Evolutionary conservation across 805 yeast genomes (phyloP).

Genomic region (Kuraishia borneana): DNA sequence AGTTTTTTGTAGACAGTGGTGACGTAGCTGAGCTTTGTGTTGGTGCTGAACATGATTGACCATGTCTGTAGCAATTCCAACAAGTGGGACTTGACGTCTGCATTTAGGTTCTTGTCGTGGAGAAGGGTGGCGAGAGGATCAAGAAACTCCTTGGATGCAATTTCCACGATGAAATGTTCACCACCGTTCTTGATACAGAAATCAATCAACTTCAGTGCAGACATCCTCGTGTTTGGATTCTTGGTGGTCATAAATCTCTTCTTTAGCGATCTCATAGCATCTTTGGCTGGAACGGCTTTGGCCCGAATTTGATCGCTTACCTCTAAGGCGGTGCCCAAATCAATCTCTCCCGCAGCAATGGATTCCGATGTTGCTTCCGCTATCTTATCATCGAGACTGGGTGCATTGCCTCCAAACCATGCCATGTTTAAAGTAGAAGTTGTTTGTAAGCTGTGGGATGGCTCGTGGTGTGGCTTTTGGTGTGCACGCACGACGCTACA

Average conservation of each 20-base stretch:
- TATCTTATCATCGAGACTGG: slow-evolving; percentile 49
- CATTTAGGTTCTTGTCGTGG: slow-evolving; percentile 19
- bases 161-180: slow-evolving; percentile 64
- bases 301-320: slow-evolving; percentile 80
- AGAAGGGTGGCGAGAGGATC: slow-evolving; percentile 54
- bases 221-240: slow-evolving; percentile 73
- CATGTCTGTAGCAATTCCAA: slow-evolving; percentile 65
- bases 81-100: slow-evolving; percentile 47
- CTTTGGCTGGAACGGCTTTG: slow-evolving; percentile 66
- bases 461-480: not conserved
- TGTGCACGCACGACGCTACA: not conserved
- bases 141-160: slow-evolving; percentile 77
- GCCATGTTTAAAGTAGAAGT: slow-evolving; percentile 24
- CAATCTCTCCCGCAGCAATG: slow-evolving; percentile 88
- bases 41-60: slow-evolving; percentile 62
- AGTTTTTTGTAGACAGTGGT: slow-evolving; percentile 49
- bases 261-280: slow-evolving; percentile 78
- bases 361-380: slow-evolving; percentile 76
- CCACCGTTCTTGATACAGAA: slow-evolving; percentile 92
- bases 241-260: slow-evolving; percentile 50
- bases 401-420: slow-evolving; percentile 33
- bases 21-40: slow-evolving; percentile 55
- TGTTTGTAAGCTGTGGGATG: not conserved
- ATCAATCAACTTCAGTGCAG: slow-evolving; percentile 70
- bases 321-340: slow-evolving; percentile 61